Conservation (phyloP, 352 stramenopile species). For the Phytopythium chamaehyphon region DNA sequence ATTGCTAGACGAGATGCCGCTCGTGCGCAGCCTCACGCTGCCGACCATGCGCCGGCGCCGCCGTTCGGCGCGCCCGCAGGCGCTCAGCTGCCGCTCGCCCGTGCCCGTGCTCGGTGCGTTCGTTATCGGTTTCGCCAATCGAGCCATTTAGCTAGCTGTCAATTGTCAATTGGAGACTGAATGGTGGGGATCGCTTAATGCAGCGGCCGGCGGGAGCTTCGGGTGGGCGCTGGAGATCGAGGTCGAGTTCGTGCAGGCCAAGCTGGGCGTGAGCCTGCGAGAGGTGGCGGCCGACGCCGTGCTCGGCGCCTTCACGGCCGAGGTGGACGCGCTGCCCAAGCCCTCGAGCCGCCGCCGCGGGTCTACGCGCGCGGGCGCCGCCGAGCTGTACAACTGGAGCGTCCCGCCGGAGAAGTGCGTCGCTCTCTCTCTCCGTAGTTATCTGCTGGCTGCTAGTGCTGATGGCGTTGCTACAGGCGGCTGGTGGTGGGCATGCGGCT, state of each 20-base stretch:
- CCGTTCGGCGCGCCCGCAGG: constrained; percentile 2
- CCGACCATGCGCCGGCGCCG: constrained; percentile 1
- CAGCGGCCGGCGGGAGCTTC: constrained; percentile 5
- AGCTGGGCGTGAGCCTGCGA: constrained; percentile 53
- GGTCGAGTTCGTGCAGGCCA: constrained; percentile 56
- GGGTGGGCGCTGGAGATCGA: constrained; percentile 61
- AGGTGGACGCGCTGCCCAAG: constrained; percentile 65
- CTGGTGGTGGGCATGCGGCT: constrained; percentile 63
- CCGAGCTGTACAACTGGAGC: constrained; percentile 74
- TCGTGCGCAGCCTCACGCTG: constrained; percentile 8
- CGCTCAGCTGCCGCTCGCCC: constrained; percentile 1
- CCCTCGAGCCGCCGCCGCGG: constrained; percentile 20
- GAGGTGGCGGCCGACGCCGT: constrained; percentile 37
- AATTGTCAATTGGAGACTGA: not conserved
- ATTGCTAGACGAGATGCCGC: not conserved
- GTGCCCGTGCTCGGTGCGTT: not conserved
- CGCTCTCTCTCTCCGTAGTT: not conserved
- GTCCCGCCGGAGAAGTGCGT: constrained; percentile 51
- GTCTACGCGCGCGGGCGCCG: constrained; percentile 45
- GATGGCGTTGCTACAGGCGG: constrained; percentile 16
- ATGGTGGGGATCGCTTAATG: not conserved
- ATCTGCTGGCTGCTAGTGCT: not conserved
- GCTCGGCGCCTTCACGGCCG: constrained; percentile 51
- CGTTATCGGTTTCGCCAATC: not conserved
- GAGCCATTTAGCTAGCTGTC: not conserved